Conservation (phyloP, 371 early-diverging fungal species). For the Mortierella sp. region DNA sequence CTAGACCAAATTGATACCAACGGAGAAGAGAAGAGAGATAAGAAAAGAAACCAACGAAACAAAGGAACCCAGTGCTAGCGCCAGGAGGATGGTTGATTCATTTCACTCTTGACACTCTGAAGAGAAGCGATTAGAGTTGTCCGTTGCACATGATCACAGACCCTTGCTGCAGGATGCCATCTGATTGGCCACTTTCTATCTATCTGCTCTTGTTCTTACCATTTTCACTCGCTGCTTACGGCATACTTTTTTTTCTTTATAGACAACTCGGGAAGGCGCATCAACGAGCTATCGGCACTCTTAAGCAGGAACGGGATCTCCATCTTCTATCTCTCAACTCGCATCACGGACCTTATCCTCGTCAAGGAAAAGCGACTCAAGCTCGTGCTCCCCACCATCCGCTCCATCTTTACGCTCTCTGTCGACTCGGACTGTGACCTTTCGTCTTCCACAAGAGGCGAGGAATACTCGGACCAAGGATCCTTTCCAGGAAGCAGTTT, state of each 20-base stretch:
- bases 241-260: neutral
- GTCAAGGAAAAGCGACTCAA: slow-evolving; percentile 53
- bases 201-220: neutral
- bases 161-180: neutral
- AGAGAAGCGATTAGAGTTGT: neutral
- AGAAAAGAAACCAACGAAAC: neutral
- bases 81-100: too few relatives aligned
- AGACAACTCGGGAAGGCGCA: slow-evolving; percentile 80
- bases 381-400: slow-evolving; percentile 43
- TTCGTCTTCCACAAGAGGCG: slow-evolving; percentile 29
- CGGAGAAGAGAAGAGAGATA: neutral
- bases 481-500: slow-evolving; percentile 50
- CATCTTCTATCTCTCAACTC: slow-evolving; percentile 81
- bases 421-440: slow-evolving; percentile 52
- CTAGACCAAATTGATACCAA: neutral
- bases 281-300: slow-evolving; percentile 79
- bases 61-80: neutral
- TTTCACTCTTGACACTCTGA: too few relatives aligned
- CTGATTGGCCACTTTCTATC: neutral
- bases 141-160: slow-evolving; percentile 4
- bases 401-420: slow-evolving; percentile 42
- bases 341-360: slow-evolving; percentile 83
- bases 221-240: neutral
- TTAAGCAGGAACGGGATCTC: slow-evolving; percentile 78
- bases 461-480: slow-evolving; percentile 33